A percentile compares a stretch with the other conserved stretches of the same genome.
phyloP scores from a whole-genome alignment of 352 stramenopile genomes.

The Salisapilia sapeloensis region DNA sequence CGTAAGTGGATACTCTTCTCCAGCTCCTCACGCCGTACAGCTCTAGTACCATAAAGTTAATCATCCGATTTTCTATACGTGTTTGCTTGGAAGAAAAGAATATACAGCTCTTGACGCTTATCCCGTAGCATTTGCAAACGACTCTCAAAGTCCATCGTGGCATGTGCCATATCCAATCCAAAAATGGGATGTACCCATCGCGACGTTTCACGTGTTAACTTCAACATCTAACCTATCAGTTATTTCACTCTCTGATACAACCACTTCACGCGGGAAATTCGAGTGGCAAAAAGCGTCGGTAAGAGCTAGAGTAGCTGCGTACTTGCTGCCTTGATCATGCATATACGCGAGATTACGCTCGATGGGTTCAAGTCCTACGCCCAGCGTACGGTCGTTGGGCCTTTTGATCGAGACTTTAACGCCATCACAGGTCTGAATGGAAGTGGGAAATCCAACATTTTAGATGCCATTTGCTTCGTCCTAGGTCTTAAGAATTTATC shows the following conservation, averaged over 20 bases:
- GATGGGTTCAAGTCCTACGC: constrained; percentile 99
- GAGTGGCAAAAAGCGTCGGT: no score
- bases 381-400: constrained; percentile 94
- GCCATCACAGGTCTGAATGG: constrained; percentile 99
- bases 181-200: no score
- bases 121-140: constrained; percentile 39
- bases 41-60: constrained; percentile 9
- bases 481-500: constrained; percentile 98
- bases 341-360: constrained; percentile 99
- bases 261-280: no score
- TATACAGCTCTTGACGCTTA: constrained; percentile 40
- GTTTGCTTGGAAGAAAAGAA: not conserved
- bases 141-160: constrained; percentile 4
- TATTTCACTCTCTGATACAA: no score
- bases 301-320: no score
- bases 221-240: no score
- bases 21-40: constrained; percentile 25
- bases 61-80: not conserved
- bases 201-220: no score
- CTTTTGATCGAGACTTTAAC: constrained; percentile 99
- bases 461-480: constrained; percentile 99
- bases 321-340: no score
- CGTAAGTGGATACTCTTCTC: constrained; percentile 56
- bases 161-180: no score
- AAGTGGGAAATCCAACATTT: constrained; percentile 98